These are phyloP conservation scores for Globisporangium ultimum DNA, from an alignment of 352 stramenopile genomes.

Conservation along the genomic window DNA sequence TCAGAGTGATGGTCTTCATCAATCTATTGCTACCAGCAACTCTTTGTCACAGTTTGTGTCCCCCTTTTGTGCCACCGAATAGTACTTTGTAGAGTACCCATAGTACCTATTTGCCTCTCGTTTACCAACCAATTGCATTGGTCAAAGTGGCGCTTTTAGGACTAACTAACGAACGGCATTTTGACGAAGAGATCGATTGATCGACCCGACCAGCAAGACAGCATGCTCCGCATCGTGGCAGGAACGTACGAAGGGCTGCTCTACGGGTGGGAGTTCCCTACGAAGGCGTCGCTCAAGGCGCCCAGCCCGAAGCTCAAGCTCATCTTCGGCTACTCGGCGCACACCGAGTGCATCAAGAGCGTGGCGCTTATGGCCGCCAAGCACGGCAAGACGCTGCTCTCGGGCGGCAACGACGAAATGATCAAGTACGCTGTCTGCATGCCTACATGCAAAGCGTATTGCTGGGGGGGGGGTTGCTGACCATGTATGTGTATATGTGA, in stretches of 20 bases:
- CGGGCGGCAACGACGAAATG: constrained; percentile 80
- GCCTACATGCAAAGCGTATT: neutral
- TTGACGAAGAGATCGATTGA: neutral
- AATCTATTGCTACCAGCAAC: constrained; percentile 17
- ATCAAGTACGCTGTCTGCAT: constrained; percentile 59
- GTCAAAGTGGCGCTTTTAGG: neutral
- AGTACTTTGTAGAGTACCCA: constrained; percentile 23
- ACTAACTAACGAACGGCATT: neutral
- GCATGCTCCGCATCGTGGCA: constrained; percentile 75
- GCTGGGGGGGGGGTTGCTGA: no score
- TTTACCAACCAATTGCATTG: constrained; percentile 24
- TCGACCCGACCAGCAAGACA: no score
- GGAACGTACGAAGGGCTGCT: constrained; percentile 86
- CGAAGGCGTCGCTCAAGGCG: constrained; percentile 18
- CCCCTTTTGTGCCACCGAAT: constrained; percentile 17
- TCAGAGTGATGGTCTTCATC: neutral
- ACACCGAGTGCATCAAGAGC: constrained; percentile 86
- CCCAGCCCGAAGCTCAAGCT: constrained; percentile 69
- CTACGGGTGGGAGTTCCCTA: constrained; percentile 76
- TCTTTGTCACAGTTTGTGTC: neutral
- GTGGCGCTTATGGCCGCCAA: constrained; percentile 77
- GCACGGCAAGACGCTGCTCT: constrained; percentile 80
- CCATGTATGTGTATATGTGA: neutral
- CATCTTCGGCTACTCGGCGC: constrained; percentile 79
- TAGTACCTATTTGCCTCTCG: constrained; percentile 8